Evolutionary conservation across 805 yeast species (phyloP).

Genomic region (Myxozyma neotropica): DNA sequence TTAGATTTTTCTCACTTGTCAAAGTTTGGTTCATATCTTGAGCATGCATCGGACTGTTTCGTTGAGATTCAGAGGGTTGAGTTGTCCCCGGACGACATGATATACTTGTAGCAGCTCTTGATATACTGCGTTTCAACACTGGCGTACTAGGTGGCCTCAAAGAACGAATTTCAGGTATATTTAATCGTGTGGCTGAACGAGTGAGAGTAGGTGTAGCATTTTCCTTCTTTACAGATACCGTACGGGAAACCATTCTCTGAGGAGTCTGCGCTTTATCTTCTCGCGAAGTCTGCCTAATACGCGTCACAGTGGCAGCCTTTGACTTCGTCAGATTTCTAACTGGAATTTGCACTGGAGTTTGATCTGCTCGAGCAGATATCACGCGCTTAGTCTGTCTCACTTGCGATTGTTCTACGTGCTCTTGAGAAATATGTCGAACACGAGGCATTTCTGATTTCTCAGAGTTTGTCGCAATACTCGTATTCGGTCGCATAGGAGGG

Average conservation of each 20-base stretch:
- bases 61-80: neutral
- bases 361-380: neutral
- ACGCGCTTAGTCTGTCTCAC: neutral
- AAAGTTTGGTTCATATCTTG: neutral
- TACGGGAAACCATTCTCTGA: neutral
- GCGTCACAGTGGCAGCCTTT: neutral
- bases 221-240: neutral
- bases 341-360: neutral
- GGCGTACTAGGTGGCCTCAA: neutral
- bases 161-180: neutral
- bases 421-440: neutral
- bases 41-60: neutral
- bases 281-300: neutral
- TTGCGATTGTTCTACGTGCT: neutral
- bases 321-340: neutral
- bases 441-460: neutral
- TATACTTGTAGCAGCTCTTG: neutral
- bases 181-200: neutral
- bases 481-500: neutral
- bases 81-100: neutral
- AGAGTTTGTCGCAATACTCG: neutral
- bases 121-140: neutral
- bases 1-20: neutral
- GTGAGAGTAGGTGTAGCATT: neutral
- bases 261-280: neutral